A percentile compares a stretch with the other conserved stretches of the same genome.
These are phyloP conservation scores for Cyberlindnera euphorbiae DNA, from an alignment of 805 yeast genomes.

Conservation along the genomic window DNA sequence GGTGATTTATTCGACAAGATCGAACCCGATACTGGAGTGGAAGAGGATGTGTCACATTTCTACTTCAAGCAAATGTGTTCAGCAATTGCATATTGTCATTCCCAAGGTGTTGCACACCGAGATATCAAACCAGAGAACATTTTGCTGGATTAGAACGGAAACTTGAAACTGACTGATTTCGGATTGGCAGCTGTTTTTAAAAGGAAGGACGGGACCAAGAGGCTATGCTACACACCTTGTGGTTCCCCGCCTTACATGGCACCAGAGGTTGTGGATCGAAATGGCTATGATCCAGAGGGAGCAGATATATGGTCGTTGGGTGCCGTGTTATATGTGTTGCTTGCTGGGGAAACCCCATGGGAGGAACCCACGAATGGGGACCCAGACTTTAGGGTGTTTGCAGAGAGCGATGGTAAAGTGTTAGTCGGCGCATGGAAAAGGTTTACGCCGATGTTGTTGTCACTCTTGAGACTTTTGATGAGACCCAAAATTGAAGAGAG, in stretches of 20 bases:
- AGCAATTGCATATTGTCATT: conserved; percentile 57
- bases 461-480: conserved; percentile 48
- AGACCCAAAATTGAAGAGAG: conserved; percentile 45
- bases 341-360: conserved; percentile 72
- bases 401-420: conserved; percentile 42
- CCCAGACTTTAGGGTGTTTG: conserved; percentile 38
- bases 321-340: conserved; percentile 52
- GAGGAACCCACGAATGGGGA: conserved; percentile 55
- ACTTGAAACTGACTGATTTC: conserved; percentile 71
- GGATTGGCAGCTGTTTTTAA: conserved; percentile 64
- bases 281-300: conserved; percentile 50
- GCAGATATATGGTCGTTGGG: conserved; percentile 73
- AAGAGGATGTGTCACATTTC: conserved; percentile 60
- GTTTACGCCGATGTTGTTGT: conserved; percentile 43
- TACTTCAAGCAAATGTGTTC: conserved; percentile 61
- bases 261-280: conserved; percentile 51
- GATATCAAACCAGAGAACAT: conserved; percentile 71
- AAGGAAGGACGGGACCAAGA: conserved; percentile 41
- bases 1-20: conserved; percentile 79
- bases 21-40: conserved; percentile 70
- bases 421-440: conserved; percentile 50
- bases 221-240: conserved; percentile 49
- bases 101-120: conserved; percentile 60
- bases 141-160: conserved; percentile 56
- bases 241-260: conserved; percentile 80